phyloP scores from a whole-genome alignment of 2,329 filamentous ascomycete genomes.

The Epichloe gansuensis region DNA sequence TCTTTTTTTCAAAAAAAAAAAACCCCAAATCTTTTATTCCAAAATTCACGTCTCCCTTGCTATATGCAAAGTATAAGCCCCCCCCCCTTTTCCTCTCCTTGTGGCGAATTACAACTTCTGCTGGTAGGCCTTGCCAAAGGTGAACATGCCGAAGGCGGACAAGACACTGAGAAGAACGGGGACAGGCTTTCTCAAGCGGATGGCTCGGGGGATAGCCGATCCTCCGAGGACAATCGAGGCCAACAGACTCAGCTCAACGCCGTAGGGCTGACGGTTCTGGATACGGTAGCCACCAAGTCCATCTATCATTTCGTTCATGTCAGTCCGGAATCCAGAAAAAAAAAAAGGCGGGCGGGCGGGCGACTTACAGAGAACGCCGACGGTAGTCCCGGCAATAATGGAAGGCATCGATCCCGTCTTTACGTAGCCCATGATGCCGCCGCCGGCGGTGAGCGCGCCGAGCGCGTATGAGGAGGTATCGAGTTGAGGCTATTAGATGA shows the following conservation, averaged over 20 bases:
- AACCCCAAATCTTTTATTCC: not conserved
- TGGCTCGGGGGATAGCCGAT: conserved; percentile 65
- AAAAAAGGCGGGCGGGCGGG: not conserved
- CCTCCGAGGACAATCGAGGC: conserved; percentile 78
- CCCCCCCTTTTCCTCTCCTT: too few species aligned
- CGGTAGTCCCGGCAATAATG: conserved; percentile 68
- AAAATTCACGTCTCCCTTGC: too few species aligned
- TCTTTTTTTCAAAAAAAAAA: not conserved
- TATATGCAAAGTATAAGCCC: not conserved
- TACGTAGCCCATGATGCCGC: conserved; percentile 76
- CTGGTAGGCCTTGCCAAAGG: conserved; percentile 61
- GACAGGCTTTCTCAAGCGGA: conserved; percentile 73
- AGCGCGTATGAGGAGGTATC: conserved; percentile 61
- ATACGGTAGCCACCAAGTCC: conserved; percentile 72
- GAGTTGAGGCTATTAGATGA: conserved; percentile 11
- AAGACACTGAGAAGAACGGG: conserved; percentile 68
- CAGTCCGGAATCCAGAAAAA: not conserved
- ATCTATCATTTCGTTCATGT: conserved; percentile 32
- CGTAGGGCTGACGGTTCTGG: conserved; percentile 61
- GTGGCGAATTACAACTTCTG: conserved; percentile 22
- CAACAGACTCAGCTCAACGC: conserved; percentile 76
- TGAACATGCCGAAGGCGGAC: conserved; percentile 63
- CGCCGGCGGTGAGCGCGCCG: conserved; percentile 69
- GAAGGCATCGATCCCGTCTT: conserved; percentile 79
- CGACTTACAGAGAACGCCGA: conserved; percentile 53